Evolutionary conservation across 2,329 filamentous ascomycete genomes (phyloP).

Genomic region (Phialocephala subalpina): DNA sequence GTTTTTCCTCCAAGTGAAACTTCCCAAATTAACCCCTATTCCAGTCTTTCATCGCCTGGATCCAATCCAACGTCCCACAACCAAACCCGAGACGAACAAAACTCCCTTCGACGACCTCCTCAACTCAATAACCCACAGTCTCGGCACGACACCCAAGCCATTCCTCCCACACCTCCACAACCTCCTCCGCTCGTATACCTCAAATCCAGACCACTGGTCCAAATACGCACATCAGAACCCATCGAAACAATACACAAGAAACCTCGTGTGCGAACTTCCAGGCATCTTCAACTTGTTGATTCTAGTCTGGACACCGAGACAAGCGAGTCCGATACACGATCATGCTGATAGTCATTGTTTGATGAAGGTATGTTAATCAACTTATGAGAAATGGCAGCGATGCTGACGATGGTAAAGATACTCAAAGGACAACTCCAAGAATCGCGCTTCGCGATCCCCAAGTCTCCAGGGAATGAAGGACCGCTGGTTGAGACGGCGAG

Average conservation of each 20-base stretch:
- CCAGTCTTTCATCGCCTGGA: not conserved
- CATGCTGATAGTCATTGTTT: constrained; percentile 89
- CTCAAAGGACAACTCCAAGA: constrained; percentile 80
- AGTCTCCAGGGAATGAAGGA: constrained; percentile 50
- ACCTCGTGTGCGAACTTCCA: constrained; percentile 89
- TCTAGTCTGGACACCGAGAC: constrained; percentile 88
- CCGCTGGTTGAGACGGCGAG: constrained; percentile 48
- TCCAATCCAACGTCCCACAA: constrained; percentile 1
- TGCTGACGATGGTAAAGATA: constrained; percentile 47
- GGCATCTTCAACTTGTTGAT: constrained; percentile 72
- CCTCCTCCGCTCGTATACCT: constrained; percentile 35
- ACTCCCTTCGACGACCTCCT: constrained; percentile 33
- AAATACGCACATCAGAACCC: constrained; percentile 76
- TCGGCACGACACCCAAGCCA: constrained; percentile 27
- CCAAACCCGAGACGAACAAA: constrained; percentile 5
- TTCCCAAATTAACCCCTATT: not conserved
- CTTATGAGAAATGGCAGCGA: not conserved
- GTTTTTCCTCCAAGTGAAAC: not conserved
- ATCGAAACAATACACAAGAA: constrained; percentile 80
- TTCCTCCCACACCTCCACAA: constrained; percentile 30
- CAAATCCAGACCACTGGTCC: constrained; percentile 63
- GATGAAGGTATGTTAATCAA: constrained; percentile 82
- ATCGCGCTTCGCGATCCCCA: constrained; percentile 68
- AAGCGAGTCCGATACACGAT: constrained; percentile 87
- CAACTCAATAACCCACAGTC: constrained; percentile 27